Base-by-base conservation (phyloP, 306 rosid species). In the Delonix regia region DNA sequence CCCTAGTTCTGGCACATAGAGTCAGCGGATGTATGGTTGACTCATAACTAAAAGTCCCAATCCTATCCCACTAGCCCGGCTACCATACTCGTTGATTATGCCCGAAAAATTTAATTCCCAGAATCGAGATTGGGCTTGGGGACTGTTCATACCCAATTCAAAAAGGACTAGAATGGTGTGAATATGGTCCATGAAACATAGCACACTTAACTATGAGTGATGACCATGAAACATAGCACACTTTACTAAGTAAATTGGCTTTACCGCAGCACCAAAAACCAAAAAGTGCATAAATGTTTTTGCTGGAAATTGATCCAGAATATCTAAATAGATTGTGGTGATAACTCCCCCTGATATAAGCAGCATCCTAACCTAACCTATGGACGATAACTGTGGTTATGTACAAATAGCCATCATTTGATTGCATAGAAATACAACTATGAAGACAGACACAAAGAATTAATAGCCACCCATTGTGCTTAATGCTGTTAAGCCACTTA, bases 341-440 rank as follows among this genome's bases (percentile, higher is more conserved):
- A 75, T 55, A 39, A 39, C 5, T 5, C 45, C 10, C 34, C 53
- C 69, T 71, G 72, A 80, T 33, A 44, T 45, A 66, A 67, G 19
- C 18, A 60, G 68, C 51, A 49, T 68, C 45, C 38, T 6, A 27
- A 59, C 57, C 63, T 22, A n/a, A n/a, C n/a, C n/a, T n/a, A 47
- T 22, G 57, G 61, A 4, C 9, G 8, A 11, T 76, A 60, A 70
- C 49, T 14, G 3, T 30, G 41, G 27, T 22, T 61, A 27, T 9
- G 75, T 70, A 48, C 63, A 24, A 47, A 52, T 28, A 39, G 52
- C n/a, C 73, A 70, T 55, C 74, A 76, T 45, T 69, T 63, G 42
- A 70, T 19, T n/a, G 51, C 63, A 76, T 52, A 57, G 33, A 60
- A 27, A 76, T 52, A 21, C 25, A 76, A 67, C 62, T 14, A 42